phyloP scores from a whole-genome alignment of 345 rosid genomes.

The Citrus cavaleriei region DNA sequence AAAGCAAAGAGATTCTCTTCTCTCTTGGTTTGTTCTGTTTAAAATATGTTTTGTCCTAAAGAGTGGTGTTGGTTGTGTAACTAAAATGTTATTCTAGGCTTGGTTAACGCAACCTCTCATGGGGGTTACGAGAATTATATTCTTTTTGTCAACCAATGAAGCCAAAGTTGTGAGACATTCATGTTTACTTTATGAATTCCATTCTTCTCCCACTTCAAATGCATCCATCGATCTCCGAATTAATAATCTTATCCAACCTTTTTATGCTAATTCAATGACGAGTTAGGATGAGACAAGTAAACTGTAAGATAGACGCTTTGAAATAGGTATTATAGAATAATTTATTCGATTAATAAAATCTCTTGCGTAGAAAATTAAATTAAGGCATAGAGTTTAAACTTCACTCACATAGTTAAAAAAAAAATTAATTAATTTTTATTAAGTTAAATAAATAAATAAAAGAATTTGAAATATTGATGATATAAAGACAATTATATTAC shows the following conservation, averaged over 20 bases:
- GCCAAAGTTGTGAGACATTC: conserved; percentile 9
- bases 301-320: neutral
- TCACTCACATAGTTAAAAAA: too few species aligned
- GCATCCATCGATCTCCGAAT: neutral
- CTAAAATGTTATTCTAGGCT: conserved; percentile 1
- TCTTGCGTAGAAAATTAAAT: too few species aligned
- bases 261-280: too few species aligned
- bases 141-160: conserved; percentile 33
- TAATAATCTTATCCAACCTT: neutral
- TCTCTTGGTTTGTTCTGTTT: neutral
- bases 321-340: too few species aligned
- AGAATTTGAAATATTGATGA: too few species aligned
- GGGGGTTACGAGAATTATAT: conserved; percentile 33
- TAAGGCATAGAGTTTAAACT: too few species aligned
- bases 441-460: too few species aligned
- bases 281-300: too few species aligned
- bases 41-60: neutral
- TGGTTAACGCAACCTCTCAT: conserved; percentile 20
- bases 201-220: neutral
- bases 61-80: conserved; percentile 26
- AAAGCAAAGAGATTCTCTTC: conserved; percentile 10
- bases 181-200: conserved; percentile 2
- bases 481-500: too few species aligned
- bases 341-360: too few species aligned
- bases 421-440: too few species aligned